Evolutionary conservation across 2,329 filamentous ascomycete genomes (phyloP).

Genomic region (Chaetomiaceae sp.): DNA sequence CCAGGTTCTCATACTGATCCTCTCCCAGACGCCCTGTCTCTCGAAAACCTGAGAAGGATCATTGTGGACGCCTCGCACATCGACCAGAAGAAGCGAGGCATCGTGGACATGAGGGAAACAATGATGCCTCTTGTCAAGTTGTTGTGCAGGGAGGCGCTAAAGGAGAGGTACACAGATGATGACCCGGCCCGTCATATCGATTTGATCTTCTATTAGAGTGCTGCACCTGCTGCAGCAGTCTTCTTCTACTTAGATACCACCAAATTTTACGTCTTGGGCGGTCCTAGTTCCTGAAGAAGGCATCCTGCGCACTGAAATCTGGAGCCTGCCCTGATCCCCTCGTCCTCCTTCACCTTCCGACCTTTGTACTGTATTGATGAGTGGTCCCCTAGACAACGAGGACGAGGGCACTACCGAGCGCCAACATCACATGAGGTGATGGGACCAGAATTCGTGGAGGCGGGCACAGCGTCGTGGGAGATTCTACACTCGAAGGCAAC

Average conservation of each 20-base stretch:
- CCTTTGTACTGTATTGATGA: too few species aligned
- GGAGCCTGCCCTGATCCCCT: background rate
- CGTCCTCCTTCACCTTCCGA: too few species aligned
- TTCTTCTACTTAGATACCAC: slow-evolving; percentile 9
- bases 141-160: slow-evolving; percentile 66
- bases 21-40: slow-evolving; percentile 59
- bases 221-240: background rate
- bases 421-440: too few species aligned
- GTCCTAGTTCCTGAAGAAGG: too few species aligned
- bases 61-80: slow-evolving; percentile 90
- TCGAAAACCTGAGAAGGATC: slow-evolving; percentile 69
- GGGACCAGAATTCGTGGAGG: background rate
- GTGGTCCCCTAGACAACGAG: too few species aligned
- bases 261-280: background rate
- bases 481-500: too few species aligned
- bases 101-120: slow-evolving; percentile 94
- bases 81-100: slow-evolving; percentile 88
- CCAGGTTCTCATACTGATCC: slow-evolving; percentile 8
- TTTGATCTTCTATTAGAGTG: slow-evolving; percentile 58
- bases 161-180: slow-evolving; percentile 57
- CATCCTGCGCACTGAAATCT: too few species aligned
- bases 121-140: slow-evolving; percentile 75
- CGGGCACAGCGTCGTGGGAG: background rate
- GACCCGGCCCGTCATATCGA: slow-evolving; percentile 51
- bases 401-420: too few species aligned